Base-by-base conservation (phyloP, 2,329 filamentous ascomycete species). In the Stachybotrys chlorohalonatus region DNA sequence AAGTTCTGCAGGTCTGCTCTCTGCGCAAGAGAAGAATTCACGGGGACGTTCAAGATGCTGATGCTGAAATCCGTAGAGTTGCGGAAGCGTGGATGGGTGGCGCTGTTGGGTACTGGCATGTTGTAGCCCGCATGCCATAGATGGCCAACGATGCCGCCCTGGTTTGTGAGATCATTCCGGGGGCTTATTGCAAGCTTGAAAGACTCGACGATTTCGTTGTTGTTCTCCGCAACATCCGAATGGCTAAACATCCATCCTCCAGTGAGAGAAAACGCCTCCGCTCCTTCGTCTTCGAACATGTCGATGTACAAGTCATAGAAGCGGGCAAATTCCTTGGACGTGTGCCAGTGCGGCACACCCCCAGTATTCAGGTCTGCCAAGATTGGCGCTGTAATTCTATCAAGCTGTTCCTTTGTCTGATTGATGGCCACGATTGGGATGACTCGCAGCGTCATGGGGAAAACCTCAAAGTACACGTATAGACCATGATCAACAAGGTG, bases 381-480 rank as follows among this genome's bases (percentile, higher is more conserved):
- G 31, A 74, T 60, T 1, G 71, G 71, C 52, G 66, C 54, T 6
- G 75, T 59, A 17, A 72, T 63, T 3, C 62, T 58, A n/a, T 66
- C 55, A 24, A 73, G 61, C 55, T 75, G 59, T n/a, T 56, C 60
- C 0, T 62, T 56, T 0, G 66, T 71, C 62, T 72, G 69, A 52
- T 68, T 67, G 31, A 73, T 57, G 31, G 65, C 70, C 1, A 73
- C 66, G 47, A 70, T 63, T 5, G 70, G 70, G n/a, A 68, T 66
- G n/a, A 73, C 68, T 53, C 68, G 66, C 15, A 76, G 65, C 39
- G 65, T 73, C 7, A 70, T 67, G 8, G 66, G 63, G 30, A 68
- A 66, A 1, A 75, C 62, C 49, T 73, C 74, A 57, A 75, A 77
- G 56, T 75, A 76, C 17, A 74, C 64, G 48, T 72, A 71, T 11